phyloP scores from a whole-genome alignment of 2,329 filamentous ascomycete species.

The Phialocephala subalpina region DNA sequence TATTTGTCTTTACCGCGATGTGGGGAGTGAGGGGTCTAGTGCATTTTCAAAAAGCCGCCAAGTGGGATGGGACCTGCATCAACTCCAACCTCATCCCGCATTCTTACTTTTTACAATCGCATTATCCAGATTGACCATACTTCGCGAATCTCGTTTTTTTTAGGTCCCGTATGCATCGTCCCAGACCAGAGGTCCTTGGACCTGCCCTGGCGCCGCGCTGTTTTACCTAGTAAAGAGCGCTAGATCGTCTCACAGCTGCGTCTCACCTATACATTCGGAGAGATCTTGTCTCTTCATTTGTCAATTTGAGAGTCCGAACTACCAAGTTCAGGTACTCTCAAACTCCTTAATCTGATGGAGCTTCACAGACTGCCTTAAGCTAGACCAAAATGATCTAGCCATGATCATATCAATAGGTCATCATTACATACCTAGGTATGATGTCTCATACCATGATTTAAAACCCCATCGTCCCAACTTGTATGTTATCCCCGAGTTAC shows the following conservation, averaged over 20 bases:
- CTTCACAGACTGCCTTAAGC: no score
- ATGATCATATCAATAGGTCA: no score
- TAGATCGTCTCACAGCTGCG: neutral
- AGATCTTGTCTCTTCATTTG: neutral
- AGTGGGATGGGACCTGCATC: slow-evolving; percentile 1
- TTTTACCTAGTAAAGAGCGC: neutral
- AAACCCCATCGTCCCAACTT: no score
- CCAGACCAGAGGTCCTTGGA: no score
- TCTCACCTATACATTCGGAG: neutral
- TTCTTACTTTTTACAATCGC: neutral
- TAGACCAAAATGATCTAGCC: no score
- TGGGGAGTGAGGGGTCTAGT: neutral
- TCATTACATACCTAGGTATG: no score
- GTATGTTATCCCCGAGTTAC: no score
- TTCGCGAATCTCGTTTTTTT: neutral
- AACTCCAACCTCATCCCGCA: neutral
- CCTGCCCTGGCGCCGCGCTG: neutral
- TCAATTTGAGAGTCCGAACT: no score
- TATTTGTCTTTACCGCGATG: neutral
- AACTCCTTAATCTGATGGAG: no score
- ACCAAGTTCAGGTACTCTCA: no score
- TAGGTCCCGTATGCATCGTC: neutral
- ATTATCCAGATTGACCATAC: neutral
- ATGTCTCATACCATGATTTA: no score
- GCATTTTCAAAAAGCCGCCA: neutral